A percentile compares a stretch with the other conserved stretches of the same genome.
phyloP scores from a whole-genome alignment of 1,139 yeast species.

The Suhomyces guaymorum region DNA sequence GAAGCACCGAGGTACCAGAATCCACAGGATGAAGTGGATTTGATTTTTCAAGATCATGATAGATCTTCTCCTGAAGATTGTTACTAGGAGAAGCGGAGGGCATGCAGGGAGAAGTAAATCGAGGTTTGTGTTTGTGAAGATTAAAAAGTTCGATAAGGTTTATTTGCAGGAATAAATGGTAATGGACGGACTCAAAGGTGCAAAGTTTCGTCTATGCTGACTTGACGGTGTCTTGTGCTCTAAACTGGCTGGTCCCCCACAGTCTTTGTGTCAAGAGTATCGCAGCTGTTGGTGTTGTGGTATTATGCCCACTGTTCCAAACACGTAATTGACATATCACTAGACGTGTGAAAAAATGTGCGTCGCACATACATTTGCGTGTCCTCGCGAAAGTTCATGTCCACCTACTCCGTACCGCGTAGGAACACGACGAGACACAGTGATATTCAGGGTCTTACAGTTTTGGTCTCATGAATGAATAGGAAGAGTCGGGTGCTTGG shows the following conservation, averaged over 20 bases:
- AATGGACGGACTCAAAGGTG: no score
- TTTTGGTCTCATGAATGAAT: no score
- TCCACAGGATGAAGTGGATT: constrained; percentile 12
- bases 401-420: no score
- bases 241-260: no score
- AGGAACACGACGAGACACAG: no score
- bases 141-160: no score
- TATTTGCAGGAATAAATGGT: no score
- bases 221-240: no score
- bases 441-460: no score
- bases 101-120: neutral
- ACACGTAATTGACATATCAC: constrained; percentile 1
- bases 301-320: neutral
- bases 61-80: constrained; percentile 12
- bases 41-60: constrained; percentile 15
- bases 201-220: no score
- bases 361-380: constrained; percentile 14
- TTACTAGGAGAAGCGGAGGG: constrained; percentile 6
- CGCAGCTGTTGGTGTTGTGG: neutral
- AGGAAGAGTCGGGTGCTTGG: neutral
- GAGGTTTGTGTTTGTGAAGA: neutral
- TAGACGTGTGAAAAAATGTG: neutral
- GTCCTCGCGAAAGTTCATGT: constrained; percentile 11
- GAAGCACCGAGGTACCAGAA: constrained; percentile 8
- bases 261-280: no score